A percentile compares a stretch with the other conserved stretches of the same genome.
phyloP scores from a whole-genome alignment of 2,329 filamentous ascomycete species.

The Alternaria sp. region DNA sequence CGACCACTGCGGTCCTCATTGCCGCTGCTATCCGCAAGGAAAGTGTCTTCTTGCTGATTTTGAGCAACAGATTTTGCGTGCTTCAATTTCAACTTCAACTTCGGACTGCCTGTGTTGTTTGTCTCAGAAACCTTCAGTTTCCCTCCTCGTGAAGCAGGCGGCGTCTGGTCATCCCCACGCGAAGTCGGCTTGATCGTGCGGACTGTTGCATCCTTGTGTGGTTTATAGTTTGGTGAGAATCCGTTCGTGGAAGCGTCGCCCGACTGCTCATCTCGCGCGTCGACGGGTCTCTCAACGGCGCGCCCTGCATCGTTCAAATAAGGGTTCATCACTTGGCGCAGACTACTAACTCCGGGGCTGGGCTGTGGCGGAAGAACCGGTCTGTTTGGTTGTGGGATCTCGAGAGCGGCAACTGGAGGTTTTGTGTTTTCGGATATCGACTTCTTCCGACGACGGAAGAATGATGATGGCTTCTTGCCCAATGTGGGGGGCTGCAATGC shows the following conservation, averaged over 20 bases:
- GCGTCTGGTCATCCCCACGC: slow-evolving; percentile 33
- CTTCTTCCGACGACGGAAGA: slow-evolving; percentile 93
- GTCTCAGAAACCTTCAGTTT: slow-evolving; percentile 32
- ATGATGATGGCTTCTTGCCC: slow-evolving; percentile 91
- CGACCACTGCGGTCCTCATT: slow-evolving; percentile 54
- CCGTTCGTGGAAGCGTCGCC: slow-evolving; percentile 57
- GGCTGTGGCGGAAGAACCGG: slow-evolving; percentile 39
- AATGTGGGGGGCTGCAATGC: slow-evolving; percentile 52
- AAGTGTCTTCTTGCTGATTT: slow-evolving; percentile 53
- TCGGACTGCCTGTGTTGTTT: slow-evolving; percentile 39
- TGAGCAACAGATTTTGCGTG: slow-evolving; percentile 29
- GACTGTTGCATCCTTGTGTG: slow-evolving; percentile 74
- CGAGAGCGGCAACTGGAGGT: slow-evolving; percentile 63
- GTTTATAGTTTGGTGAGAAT: slow-evolving; percentile 79
- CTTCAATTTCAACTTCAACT: slow-evolving; percentile 52
- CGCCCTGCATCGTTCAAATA: slow-evolving; percentile 62
- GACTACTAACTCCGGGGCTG: slow-evolving; percentile 72
- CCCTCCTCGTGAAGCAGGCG: slow-evolving; percentile 34
- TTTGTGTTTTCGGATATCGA: slow-evolving; percentile 73
- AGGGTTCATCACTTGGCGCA: slow-evolving; percentile 86
- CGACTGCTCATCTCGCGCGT: slow-evolving; percentile 35
- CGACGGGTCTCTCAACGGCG: slow-evolving; percentile 32
- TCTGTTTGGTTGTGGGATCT: slow-evolving; percentile 44
- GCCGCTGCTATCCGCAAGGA: slow-evolving; percentile 61
- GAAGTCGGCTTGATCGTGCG: slow-evolving; percentile 64